Percentiles rank a stretch among this genome's conserved stretches.
These are phyloP conservation scores for Capsicum chinense DNA, from an alignment of 257 asterid species.

Conservation along the genomic window DNA sequence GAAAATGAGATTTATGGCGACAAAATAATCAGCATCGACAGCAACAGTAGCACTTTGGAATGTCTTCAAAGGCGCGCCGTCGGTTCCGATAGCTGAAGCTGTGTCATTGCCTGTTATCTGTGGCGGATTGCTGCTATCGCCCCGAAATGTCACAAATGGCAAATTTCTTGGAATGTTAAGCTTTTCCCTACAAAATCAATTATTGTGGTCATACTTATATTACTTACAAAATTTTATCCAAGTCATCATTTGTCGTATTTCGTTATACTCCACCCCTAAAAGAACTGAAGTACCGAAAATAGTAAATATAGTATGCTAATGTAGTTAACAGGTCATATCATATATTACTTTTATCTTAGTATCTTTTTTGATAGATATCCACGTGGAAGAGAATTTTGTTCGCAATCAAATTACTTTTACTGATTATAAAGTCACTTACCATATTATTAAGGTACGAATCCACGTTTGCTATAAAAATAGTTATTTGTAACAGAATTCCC, in stretches of 20 bases:
- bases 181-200: constrained; percentile 48
- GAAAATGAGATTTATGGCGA: constrained; percentile 52
- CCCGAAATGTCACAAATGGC: constrained; percentile 51
- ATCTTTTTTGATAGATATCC: neutral
- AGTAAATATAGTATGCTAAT: neutral
- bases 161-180: constrained; percentile 51
- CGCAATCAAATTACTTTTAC: neutral
- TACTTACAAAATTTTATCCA: neutral
- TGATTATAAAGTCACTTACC: neutral
- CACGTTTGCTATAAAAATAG: neutral
- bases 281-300: neutral
- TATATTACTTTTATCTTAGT: neutral
- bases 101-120: constrained; percentile 58
- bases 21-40: constrained; percentile 58
- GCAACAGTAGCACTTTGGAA: constrained; percentile 59
- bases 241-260: neutral
- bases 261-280: neutral
- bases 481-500: neutral
- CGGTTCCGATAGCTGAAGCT: constrained; percentile 46
- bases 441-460: neutral
- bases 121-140: constrained; percentile 51
- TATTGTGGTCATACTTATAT: neutral
- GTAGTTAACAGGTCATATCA: neutral
- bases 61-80: constrained; percentile 49
- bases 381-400: neutral